Base-by-base conservation (phyloP, 768 basidiomycete species). In the Pleurotus cornucopiae region DNA sequence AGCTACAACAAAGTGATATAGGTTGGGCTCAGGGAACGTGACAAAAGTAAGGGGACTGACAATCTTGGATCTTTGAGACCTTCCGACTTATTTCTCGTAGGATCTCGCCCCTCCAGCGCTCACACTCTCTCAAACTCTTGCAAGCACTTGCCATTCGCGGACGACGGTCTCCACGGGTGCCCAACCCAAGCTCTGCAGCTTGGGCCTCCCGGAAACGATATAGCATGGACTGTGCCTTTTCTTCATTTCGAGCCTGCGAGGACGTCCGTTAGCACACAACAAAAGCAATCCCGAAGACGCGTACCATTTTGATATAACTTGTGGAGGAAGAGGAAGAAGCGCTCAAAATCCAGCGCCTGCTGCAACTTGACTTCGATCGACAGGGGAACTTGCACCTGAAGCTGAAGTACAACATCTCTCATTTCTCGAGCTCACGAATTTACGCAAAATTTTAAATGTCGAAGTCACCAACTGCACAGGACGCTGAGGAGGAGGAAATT, bases 191-290 rank as follows among this genome's bases (percentile, higher is more conserved):
- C 76, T 98, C 95, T 34, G 90, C 89, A 0, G 93, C 94, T 67
- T 99, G 96, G 45, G 92, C 91, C 73, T 98, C 94, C 54, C 96
- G 89, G 73, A 99, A 98, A 57, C 94, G 91, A 68, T 93, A 92
- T 26, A 93, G 79, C 89, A 92, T 94, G 14, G 89, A 92, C 71
- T 96, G 94, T 1, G 94, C 92, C 70, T 98, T 99, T 72, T 98
- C 96, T 70, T 94, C 91, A 88, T 98, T 98, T 71, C 95, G 89
- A 59, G 95, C 94, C 94, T 93, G 60, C 25, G 14, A 18, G 2
- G n/a, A 20, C 12, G 14, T 23, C 13, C 34, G 7, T 38, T 14
- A 49, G 26, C 30, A 34, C 7, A 6, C 30, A 18, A 26, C n/a
- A 34, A 37, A 6, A 48, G 6, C n/a, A 34, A 34, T 16, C 26